Evolutionary conservation across 805 yeast genomes (phyloP).

Genomic region (Schizosaccharomyces lindneri): DNA sequence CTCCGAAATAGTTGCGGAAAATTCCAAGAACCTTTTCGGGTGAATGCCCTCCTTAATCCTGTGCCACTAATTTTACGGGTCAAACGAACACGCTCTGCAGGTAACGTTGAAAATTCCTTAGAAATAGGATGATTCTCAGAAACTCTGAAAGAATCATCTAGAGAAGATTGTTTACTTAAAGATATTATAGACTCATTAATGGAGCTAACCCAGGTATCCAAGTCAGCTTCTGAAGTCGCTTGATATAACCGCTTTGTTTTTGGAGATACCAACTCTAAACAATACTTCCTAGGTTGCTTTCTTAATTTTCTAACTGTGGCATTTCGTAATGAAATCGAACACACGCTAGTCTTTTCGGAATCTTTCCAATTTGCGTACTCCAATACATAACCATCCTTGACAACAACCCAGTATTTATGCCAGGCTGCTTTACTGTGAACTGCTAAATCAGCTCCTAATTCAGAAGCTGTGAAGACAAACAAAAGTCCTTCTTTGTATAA

Average conservation of each 20-base stretch:
- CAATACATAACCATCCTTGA: slow-evolving; percentile 38
- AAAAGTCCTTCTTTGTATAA: slow-evolving; percentile 18
- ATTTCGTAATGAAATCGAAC: slow-evolving; percentile 44
- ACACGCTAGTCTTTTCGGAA: slow-evolving; percentile 31
- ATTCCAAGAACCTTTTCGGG: background rate
- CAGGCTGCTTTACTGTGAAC: background rate
- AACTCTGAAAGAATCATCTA: background rate
- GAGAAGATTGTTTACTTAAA: background rate
- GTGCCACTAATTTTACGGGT: background rate
- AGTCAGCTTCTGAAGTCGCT: slow-evolving; percentile 42
- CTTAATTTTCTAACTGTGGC: slow-evolving; percentile 30
- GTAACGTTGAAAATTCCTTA: background rate
- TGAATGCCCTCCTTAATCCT: background rate
- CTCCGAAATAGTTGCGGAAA: background rate
- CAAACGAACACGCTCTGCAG: background rate
- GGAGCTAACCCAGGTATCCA: slow-evolving; percentile 41
- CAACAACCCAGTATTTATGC: slow-evolving; percentile 53
- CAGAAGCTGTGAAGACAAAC: slow-evolving; percentile 21
- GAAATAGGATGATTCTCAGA: too few species aligned
- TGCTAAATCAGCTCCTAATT: slow-evolving; percentile 7
- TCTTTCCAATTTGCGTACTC: slow-evolving; percentile 66
- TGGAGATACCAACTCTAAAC: slow-evolving; percentile 58
- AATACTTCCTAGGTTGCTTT: slow-evolving; percentile 21
- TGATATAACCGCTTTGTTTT: slow-evolving; percentile 50
- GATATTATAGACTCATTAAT: slow-evolving; percentile 27